phyloP scores from a whole-genome alignment of 306 rosid species.

The Vigna unguiculata region DNA sequence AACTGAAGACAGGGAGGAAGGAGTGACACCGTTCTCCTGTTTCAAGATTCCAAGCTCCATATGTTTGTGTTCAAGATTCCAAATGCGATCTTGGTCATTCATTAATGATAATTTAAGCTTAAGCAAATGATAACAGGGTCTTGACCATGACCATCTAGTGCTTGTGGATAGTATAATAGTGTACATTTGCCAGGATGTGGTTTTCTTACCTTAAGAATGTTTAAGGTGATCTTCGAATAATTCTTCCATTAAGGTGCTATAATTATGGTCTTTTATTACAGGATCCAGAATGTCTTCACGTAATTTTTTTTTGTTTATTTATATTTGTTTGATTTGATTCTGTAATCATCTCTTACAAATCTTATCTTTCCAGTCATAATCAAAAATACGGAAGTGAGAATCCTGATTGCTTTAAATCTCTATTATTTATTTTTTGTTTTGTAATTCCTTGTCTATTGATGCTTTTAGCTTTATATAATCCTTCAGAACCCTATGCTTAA shows the following conservation, averaged over 20 bases:
- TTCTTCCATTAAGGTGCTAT: background rate
- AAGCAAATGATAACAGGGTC: constrained; percentile 15
- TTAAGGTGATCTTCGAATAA: constrained; percentile 23
- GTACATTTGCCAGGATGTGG: constrained; percentile 28
- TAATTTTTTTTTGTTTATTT: background rate
- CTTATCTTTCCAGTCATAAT: constrained; percentile 17
- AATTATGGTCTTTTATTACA: background rate
- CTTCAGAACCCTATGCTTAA: constrained; percentile 42
- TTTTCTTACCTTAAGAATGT: constrained; percentile 19
- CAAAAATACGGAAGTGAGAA: constrained; percentile 10
- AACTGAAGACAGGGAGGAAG: constrained; percentile 4
- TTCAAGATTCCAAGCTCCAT: background rate
- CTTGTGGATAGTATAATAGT: constrained; percentile 7
- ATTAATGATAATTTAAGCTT: constrained; percentile 22
- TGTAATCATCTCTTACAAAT: constrained; percentile 8
- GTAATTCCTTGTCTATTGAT: constrained; percentile 18
- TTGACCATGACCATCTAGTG: constrained; percentile 31
- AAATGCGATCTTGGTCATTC: background rate
- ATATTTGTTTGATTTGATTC: background rate
- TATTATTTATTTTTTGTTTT: background rate
- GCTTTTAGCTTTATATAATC: constrained; percentile 4
- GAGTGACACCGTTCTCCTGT: background rate
- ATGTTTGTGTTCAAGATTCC: background rate
- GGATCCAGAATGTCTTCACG: background rate
- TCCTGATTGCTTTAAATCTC: constrained; percentile 7